These are phyloP conservation scores for Lasiodiplodia theobromae DNA, from an alignment of 2,329 filamentous ascomycete species.

Conservation along the genomic window DNA sequence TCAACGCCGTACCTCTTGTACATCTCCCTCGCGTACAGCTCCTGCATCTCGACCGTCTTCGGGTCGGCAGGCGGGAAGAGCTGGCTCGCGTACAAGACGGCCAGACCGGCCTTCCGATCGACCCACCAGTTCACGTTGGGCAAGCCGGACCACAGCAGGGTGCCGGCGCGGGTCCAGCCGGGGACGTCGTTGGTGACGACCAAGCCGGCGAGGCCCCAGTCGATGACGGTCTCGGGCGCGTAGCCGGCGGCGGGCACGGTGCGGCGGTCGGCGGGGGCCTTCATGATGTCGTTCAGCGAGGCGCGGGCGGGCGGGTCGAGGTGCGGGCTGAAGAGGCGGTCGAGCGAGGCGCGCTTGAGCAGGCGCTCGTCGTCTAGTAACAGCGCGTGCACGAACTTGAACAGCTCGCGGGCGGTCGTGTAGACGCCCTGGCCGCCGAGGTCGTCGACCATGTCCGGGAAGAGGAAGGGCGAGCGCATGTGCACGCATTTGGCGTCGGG, in stretches of 20 bases:
- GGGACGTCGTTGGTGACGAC: slow-evolving; percentile 35
- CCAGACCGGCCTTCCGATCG: slow-evolving; percentile 42
- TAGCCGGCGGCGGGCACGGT: slow-evolving; percentile 34
- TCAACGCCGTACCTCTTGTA: neutral
- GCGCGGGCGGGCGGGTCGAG: slow-evolving; percentile 32
- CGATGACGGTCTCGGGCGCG: slow-evolving; percentile 32
- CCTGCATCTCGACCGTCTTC: slow-evolving; percentile 5
- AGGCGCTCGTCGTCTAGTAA: slow-evolving; percentile 37
- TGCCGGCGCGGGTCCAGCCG: slow-evolving; percentile 38
- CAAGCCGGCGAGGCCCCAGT: slow-evolving; percentile 44
- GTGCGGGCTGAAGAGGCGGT: slow-evolving; percentile 43
- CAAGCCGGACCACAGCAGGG: slow-evolving; percentile 44
- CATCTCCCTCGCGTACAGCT: slow-evolving; percentile 18
- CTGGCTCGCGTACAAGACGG: slow-evolving; percentile 42
- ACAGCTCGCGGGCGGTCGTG: slow-evolving; percentile 36
- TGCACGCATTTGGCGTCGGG: slow-evolving; percentile 32
- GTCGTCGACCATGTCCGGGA: slow-evolving; percentile 23
- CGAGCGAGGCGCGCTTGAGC: slow-evolving; percentile 38
- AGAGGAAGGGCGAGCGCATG: slow-evolving; percentile 30
- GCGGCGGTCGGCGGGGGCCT: neutral
- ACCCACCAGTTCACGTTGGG: slow-evolving; percentile 46
- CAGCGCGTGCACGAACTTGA: slow-evolving; percentile 42
- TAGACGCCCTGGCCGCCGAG: slow-evolving; percentile 30
- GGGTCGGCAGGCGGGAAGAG: slow-evolving; percentile 42
- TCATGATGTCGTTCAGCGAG: slow-evolving; percentile 23